A percentile compares a stretch with the other conserved stretches of the same genome.
Conservation (phyloP, 148 eudicot genomes). For the Cornus florida region DNA sequence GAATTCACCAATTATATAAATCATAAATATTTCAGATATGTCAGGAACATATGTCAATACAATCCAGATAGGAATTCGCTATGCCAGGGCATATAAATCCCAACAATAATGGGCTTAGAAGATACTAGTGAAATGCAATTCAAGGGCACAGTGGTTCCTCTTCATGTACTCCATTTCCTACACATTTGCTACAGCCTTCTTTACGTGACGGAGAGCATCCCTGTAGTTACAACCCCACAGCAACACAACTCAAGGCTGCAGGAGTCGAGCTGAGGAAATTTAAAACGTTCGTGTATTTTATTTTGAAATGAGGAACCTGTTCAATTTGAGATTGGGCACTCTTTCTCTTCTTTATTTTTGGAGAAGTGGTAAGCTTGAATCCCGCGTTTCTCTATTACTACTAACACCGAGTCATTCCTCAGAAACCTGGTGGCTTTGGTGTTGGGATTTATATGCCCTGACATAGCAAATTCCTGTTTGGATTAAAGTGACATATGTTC, state of each 20-base stretch:
- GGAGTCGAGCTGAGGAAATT: background rate
- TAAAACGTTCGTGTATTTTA: too few relatives aligned
- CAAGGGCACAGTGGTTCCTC: too few relatives aligned
- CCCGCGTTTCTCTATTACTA: background rate
- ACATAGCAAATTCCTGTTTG: too few relatives aligned
- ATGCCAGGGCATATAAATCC: too few relatives aligned
- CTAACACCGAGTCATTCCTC: background rate
- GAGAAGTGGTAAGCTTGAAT: background rate
- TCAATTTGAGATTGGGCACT: background rate
- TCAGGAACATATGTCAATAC: too few relatives aligned
- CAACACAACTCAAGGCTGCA: background rate
- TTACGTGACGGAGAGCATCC: too few relatives aligned
- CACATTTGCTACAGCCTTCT: background rate
- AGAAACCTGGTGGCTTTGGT: constrained; percentile 13
- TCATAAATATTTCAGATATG: too few relatives aligned
- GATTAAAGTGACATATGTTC: too few relatives aligned
- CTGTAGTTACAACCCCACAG: background rate
- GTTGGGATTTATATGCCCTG: too few relatives aligned
- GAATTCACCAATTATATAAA: too few relatives aligned
- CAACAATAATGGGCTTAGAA: background rate
- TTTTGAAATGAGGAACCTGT: too few relatives aligned
- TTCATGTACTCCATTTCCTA: background rate
- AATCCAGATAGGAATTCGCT: too few relatives aligned
- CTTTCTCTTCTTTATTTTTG: background rate
- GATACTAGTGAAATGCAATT: background rate